Conservation (phyloP, 2,329 filamentous ascomycete species). For the Fusarium buxicola region DNA sequence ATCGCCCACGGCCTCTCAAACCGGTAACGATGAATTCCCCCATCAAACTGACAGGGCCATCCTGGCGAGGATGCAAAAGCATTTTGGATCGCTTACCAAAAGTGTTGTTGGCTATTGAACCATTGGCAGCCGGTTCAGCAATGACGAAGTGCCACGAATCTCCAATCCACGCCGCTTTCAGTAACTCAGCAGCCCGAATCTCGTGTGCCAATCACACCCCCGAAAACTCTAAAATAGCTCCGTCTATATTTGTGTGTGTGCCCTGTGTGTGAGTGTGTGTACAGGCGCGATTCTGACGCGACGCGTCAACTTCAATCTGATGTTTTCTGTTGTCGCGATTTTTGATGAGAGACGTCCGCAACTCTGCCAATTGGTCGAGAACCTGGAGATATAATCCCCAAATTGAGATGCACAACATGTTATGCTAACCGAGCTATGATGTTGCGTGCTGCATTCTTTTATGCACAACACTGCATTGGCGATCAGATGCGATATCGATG, state of each 20-base stretch:
- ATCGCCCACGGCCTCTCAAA: conserved; percentile 17
- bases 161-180: conserved; percentile 38
- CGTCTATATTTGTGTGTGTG: conserved; percentile 12
- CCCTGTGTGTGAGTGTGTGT: conserved; percentile 13
- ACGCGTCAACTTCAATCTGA: conserved; percentile 27
- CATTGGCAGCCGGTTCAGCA: conserved; percentile 29
- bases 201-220: conserved; percentile 33
- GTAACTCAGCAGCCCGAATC: conserved; percentile 32
- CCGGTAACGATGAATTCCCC: conserved; percentile 7
- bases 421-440: conserved; percentile 25
- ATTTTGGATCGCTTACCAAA: conserved; percentile 35
- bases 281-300: conserved; percentile 32
- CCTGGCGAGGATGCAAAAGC: conserved; percentile 25
- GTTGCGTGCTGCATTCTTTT: conserved; percentile 30
- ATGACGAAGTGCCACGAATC: conserved; percentile 42
- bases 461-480: conserved; percentile 45
- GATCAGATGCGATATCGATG: conserved; percentile 38
- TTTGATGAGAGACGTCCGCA: background rate
- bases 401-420: conserved; percentile 12
- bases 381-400: background rate
- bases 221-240: conserved; percentile 19
- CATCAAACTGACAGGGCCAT: conserved; percentile 24
- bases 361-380: conserved; percentile 13
- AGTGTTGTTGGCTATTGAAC: conserved; percentile 32
- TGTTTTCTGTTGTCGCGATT: conserved; percentile 25